Percentiles rank a stretch among this genome's conserved stretches.
Evolutionary conservation across 176 grass and related monocot species (phyloP).

Genomic region (Cymbopogon citratus): DNA sequence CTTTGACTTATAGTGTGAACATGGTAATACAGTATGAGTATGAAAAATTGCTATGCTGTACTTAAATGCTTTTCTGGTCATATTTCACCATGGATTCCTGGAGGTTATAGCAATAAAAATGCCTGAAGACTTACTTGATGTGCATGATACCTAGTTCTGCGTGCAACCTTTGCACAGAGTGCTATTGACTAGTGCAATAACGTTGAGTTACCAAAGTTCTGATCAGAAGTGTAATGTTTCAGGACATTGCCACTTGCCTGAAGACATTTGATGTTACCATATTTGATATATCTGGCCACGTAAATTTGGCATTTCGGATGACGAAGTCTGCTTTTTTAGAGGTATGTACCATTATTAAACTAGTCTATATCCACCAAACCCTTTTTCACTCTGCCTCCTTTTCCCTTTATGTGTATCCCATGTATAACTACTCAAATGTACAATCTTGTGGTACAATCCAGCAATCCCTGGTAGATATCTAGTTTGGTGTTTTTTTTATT

Average conservation of each 20-base stretch:
- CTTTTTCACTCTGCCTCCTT: background rate
- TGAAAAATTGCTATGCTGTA: background rate
- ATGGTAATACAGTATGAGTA: background rate
- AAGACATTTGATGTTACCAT: conserved; percentile 58
- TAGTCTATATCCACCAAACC: background rate
- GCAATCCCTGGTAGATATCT: background rate
- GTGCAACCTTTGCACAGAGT: background rate
- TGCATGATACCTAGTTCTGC: background rate
- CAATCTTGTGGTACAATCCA: background rate
- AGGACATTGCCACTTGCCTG: conserved; percentile 64
- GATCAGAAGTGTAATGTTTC: conserved; percentile 19
- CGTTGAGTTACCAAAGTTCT: conserved; percentile 15
- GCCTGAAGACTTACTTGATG: background rate
- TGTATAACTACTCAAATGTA: background rate
- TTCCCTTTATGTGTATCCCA: background rate
- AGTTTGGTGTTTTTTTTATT: background rate
- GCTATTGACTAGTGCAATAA: background rate
- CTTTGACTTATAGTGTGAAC: conserved; percentile 7
- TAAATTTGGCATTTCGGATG: conserved; percentile 78
- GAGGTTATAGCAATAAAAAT: background rate
- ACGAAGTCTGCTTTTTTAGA: conserved; percentile 63
- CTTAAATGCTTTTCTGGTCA: conserved; percentile 16
- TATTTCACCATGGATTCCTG: conserved; percentile 4
- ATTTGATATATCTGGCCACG: conserved; percentile 63
- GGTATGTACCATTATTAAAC: conserved; percentile 44